Conservation (phyloP, 306 rosid species). For the Mucuna pruriens region DNA sequence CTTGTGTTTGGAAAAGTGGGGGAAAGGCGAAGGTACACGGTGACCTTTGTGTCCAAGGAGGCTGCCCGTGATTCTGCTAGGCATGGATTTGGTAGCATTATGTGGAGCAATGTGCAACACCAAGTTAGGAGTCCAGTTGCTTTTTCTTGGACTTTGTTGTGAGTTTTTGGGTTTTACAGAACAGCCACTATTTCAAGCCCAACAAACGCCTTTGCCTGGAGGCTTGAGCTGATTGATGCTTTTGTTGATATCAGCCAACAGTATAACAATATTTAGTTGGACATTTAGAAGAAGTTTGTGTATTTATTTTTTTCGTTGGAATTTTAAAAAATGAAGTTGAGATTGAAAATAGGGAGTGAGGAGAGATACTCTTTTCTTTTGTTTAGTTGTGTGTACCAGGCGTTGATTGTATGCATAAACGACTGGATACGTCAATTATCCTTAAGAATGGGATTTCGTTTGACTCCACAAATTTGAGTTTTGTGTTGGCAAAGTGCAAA, state of each 20-base stretch:
- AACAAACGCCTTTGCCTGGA: neutral
- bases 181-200: slow-evolving; percentile 12
- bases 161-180: slow-evolving; percentile 21
- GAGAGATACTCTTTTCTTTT: neutral
- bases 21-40: slow-evolving; percentile 63
- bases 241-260: slow-evolving; percentile 12
- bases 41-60: slow-evolving; percentile 66
- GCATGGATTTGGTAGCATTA: slow-evolving; percentile 73
- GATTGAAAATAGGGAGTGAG: slow-evolving; percentile 1
- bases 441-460: neutral
- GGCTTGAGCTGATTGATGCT: neutral
- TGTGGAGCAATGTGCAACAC: slow-evolving; percentile 71
- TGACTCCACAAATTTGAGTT: neutral
- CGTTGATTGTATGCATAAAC: neutral
- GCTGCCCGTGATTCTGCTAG: slow-evolving; percentile 30
- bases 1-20: slow-evolving; percentile 72
- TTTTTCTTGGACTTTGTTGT: slow-evolving; percentile 72
- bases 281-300: slow-evolving; percentile 32
- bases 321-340: neutral
- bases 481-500: neutral
- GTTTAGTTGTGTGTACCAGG: slow-evolving; percentile 15
- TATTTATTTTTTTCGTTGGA: neutral
- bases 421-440: neutral
- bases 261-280: slow-evolving; percentile 27
- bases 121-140: slow-evolving; percentile 80